Base-by-base conservation (phyloP, 2,329 filamentous ascomycete genomes). In the Diplocarpon rosae region DNA sequence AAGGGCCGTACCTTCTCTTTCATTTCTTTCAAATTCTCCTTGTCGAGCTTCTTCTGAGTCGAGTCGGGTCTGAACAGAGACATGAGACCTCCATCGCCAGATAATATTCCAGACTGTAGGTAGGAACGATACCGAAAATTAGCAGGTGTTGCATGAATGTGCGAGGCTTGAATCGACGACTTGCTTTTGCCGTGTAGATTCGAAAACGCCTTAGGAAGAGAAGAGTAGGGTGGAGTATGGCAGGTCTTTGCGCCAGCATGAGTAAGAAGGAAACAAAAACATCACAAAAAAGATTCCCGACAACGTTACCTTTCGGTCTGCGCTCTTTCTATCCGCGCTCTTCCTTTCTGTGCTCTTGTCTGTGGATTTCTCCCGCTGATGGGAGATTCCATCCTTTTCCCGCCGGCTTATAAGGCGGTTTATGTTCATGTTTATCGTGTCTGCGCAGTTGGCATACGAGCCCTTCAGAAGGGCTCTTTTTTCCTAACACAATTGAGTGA, bases 371-470 rank as follows among this genome's bases (percentile, higher is more conserved):
- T 69, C 70, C 48, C 74, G 71, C 46, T 67, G 68, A 53, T 76
- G 72, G 31, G 61, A 54, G 14, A 20, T 34, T 48, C 66, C 69
- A 62, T 70, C 71, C 65, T 76, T 86, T 57, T 85, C 83, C 53
- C 81, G 76, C 54, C 81, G 70, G 63, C 76, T 84, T 48, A 85
- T 76, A 61, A 87, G 80, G 57, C 81, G 78, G 60, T 75, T 78
- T 51, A 73, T 66, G 59, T 65, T 67, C 34, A 43, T 37, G 16
- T 39, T 42, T 28, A 32, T 29, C 32, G 20, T 39, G n/a, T 17
- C 35, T 40, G 9, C 27, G 30, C 7, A 14, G 4, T n/a, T 29
- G 12, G n/a, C n/a, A 9, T 41, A 20, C 29, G 14, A 36, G 14
- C n/a, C 29, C 31, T 14, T 13, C 24, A 11, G 30, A 14, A n/a